phyloP scores from a whole-genome alignment of 2,329 filamentous ascomycete genomes.

The Lachnellula arida region DNA sequence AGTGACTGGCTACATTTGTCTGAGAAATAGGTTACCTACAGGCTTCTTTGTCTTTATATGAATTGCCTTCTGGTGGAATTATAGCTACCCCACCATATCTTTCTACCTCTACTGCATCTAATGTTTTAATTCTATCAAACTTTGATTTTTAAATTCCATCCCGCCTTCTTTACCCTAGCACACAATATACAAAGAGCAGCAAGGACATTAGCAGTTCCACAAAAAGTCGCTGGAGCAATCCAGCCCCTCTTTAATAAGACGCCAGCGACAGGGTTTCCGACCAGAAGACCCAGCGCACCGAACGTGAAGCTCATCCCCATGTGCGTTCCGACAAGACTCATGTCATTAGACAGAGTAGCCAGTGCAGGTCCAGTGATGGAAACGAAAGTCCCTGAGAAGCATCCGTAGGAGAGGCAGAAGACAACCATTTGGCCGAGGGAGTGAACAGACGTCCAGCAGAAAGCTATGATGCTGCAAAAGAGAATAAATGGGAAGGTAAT shows the following conservation, averaged over 20 bases:
- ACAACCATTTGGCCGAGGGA: constrained; percentile 51
- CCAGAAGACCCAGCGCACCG: constrained; percentile 29
- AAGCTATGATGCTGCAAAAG: constrained; percentile 46
- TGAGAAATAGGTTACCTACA: too few relatives aligned
- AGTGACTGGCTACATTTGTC: too few relatives aligned
- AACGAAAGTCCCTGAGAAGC: constrained; percentile 61
- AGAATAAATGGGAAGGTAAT: constrained; percentile 41
- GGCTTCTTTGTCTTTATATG: too few relatives aligned
- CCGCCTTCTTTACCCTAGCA: constrained; percentile 14
- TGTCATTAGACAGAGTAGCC: constrained; percentile 15
- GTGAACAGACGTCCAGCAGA: constrained; percentile 44
- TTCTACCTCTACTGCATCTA: too few relatives aligned
- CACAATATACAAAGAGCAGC: constrained; percentile 36
- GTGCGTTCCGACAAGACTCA: constrained; percentile 53
- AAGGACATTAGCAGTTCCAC: constrained; percentile 46
- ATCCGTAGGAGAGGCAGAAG: constrained; percentile 64
- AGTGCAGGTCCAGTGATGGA: constrained; percentile 13
- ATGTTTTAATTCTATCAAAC: neutral
- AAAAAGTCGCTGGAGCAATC: constrained; percentile 48
- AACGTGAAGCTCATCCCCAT: constrained; percentile 48
- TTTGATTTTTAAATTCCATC: constrained; percentile 8
- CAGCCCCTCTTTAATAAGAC: constrained; percentile 47
- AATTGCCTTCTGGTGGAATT: too few relatives aligned
- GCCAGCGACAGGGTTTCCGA: constrained; percentile 31
- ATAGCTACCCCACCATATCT: too few relatives aligned